Percentiles rank a stretch among this genome's conserved stretches.
phyloP scores from a whole-genome alignment of 257 asterid species.

The Craterostigma plantagineum region DNA sequence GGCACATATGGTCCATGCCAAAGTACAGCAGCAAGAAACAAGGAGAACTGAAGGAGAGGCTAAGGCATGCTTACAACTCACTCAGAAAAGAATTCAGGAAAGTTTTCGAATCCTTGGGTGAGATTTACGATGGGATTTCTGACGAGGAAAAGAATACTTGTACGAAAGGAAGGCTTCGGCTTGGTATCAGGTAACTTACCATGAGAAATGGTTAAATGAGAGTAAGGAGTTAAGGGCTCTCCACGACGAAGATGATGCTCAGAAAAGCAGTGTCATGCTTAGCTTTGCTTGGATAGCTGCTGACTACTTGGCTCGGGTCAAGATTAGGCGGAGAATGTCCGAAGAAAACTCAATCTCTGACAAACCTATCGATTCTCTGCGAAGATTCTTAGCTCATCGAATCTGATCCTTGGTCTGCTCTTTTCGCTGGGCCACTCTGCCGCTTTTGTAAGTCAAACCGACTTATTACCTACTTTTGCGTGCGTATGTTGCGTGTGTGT shows the following conservation, averaged over 20 bases:
- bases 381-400: constrained; percentile 56
- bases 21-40: constrained; percentile 42
- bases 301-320: constrained; percentile 69
- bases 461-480: too few species aligned
- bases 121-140: constrained; percentile 24
- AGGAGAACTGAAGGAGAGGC: constrained; percentile 76
- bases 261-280: constrained; percentile 44
- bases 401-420: too few species aligned
- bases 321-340: constrained; percentile 44
- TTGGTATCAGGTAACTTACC: constrained; percentile 80
- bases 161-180: constrained; percentile 86
- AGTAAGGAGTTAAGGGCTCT: constrained; percentile 21
- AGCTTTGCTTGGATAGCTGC: constrained; percentile 95
- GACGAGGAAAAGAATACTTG: constrained; percentile 33
- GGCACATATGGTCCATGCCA: constrained; percentile 91
- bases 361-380: constrained; percentile 52
- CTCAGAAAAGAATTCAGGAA: constrained; percentile 62
- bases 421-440: too few species aligned
- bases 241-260: constrained; percentile 17
- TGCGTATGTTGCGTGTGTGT: too few species aligned
- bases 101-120: constrained; percentile 51
- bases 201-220: constrained; percentile 36
- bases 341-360: constrained; percentile 17
- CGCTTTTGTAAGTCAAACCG: too few species aligned
- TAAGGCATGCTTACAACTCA: constrained; percentile 49